These are phyloP conservation scores for Microbotryum violaceum DNA, from an alignment of 1,284 basidiomycete species.

Conservation along the genomic window DNA sequence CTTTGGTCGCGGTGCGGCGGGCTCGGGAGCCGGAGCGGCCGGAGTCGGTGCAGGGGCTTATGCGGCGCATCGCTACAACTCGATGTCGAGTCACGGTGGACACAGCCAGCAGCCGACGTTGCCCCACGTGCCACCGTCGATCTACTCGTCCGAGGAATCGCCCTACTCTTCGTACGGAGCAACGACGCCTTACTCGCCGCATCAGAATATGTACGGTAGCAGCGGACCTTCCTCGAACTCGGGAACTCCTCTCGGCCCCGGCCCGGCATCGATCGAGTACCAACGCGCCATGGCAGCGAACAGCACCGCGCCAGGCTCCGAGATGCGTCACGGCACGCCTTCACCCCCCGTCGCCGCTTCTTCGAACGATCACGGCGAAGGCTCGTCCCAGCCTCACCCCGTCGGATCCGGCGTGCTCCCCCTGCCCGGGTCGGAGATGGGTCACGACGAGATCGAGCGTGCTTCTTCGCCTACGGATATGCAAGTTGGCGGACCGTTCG, in stretches of 20 bases:
- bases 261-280: slow-evolving; percentile 23
- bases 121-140: slow-evolving; percentile 23
- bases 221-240: slow-evolving; percentile 16
- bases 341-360: slow-evolving; percentile 19
- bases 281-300: slow-evolving; percentile 5
- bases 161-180: slow-evolving; percentile 3
- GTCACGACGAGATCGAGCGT: slow-evolving; percentile 9
- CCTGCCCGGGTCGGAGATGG: slow-evolving; percentile 19
- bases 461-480: slow-evolving; percentile 23
- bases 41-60: slow-evolving; percentile 19
- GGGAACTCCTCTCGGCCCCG: slow-evolving; percentile 19
- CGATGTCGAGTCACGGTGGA: slow-evolving; percentile 5
- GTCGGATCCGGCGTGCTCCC: slow-evolving; percentile 12
- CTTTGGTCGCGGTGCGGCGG: slow-evolving; percentile 5
- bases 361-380: slow-evolving; percentile 1
- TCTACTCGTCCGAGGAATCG: slow-evolving; percentile 19
- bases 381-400: slow-evolving; percentile 7
- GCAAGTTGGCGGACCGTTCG: slow-evolving; percentile 32
- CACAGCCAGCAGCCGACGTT: slow-evolving; percentile 16
- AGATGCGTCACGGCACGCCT: slow-evolving; percentile 10
- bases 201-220: slow-evolving; percentile 4
- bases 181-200: slow-evolving; percentile 1
- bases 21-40: slow-evolving; percentile 19
- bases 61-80: slow-evolving; percentile 11
- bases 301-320: too few relatives aligned